Conservation (phyloP, 1,284 basidiomycete genomes). For the Leccinum huronense region DNA sequence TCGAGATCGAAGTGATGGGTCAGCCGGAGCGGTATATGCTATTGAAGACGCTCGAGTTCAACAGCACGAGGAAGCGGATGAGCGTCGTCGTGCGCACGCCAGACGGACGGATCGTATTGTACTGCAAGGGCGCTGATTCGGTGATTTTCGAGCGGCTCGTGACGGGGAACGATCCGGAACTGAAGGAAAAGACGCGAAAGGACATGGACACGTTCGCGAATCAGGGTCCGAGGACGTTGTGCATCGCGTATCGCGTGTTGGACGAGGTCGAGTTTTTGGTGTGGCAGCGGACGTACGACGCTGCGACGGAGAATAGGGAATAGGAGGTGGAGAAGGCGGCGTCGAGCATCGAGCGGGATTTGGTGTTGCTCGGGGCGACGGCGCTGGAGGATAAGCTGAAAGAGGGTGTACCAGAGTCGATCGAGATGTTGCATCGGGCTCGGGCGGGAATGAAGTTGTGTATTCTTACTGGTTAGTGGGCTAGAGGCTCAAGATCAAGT, state of each 20-base stretch:
- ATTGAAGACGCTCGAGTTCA: constrained; percentile 89
- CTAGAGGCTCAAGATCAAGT: background rate
- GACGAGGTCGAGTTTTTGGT: constrained; percentile 79
- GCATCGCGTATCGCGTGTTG: constrained; percentile 82
- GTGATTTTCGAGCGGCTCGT: constrained; percentile 89
- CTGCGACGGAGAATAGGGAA: constrained; percentile 81
- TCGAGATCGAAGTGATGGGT: constrained; percentile 93
- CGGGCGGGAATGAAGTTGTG: constrained; percentile 95
- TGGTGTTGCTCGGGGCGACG: constrained; percentile 88
- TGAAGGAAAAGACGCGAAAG: constrained; percentile 77
- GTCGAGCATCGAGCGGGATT: constrained; percentile 82
- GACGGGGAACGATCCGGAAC: constrained; percentile 65
- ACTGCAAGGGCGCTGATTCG: constrained; percentile 96
- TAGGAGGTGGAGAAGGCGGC: constrained; percentile 89
- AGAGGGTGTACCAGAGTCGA: constrained; percentile 94
- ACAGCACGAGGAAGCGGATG: constrained; percentile 92
- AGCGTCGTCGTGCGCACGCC: constrained; percentile 84
- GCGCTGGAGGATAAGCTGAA: constrained; percentile 97
- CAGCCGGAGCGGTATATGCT: constrained; percentile 80
- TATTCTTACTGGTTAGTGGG: constrained; percentile 75
- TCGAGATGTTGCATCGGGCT: constrained; percentile 89
- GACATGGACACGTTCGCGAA: constrained; percentile 96
- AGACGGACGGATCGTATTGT: constrained; percentile 78
- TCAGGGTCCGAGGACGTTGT: constrained; percentile 87
- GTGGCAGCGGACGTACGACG: constrained; percentile 84